phyloP scores from a whole-genome alignment of 306 rosid genomes.

The Datisca glomerata region DNA sequence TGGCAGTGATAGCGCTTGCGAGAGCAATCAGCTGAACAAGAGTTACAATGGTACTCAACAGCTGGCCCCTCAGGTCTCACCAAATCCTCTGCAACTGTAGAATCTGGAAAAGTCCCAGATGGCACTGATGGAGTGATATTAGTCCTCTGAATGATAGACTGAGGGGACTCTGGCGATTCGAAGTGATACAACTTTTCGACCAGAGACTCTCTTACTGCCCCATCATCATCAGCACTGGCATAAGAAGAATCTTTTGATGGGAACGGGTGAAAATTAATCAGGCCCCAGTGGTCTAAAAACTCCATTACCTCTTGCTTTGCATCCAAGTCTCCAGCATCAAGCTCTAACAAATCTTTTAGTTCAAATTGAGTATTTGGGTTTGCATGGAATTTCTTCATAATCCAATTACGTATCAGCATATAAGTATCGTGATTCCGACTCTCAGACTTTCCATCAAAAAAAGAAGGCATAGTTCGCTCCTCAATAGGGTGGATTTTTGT shows the following conservation, averaged over 20 bases:
- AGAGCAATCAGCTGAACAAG: slow-evolving; percentile 93
- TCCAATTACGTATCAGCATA: slow-evolving; percentile 74
- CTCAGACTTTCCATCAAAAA: slow-evolving; percentile 56
- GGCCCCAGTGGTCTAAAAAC: slow-evolving; percentile 89
- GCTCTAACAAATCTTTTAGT: slow-evolving; percentile 61
- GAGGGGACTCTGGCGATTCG: slow-evolving; percentile 42
- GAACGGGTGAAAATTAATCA: slow-evolving; percentile 82
- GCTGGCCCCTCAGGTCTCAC: slow-evolving; percentile 68
- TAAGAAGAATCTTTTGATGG: slow-evolving; percentile 35
- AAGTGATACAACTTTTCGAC: slow-evolving; percentile 67
- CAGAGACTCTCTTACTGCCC: slow-evolving; percentile 34
- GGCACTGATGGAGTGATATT: slow-evolving; percentile 34
- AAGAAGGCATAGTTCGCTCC: slow-evolving; percentile 57
- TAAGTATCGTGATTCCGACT: slow-evolving; percentile 49
- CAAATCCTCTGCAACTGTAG: slow-evolving; percentile 64
- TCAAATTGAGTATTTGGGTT: slow-evolving; percentile 45
- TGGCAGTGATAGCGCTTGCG: slow-evolving; percentile 98
- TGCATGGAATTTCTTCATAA: slow-evolving; percentile 53
- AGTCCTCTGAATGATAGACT: slow-evolving; percentile 40
- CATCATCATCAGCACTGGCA: slow-evolving; percentile 27
- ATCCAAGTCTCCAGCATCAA: slow-evolving; percentile 53
- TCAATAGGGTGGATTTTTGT: slow-evolving; percentile 51
- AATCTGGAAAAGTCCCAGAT: slow-evolving; percentile 71
- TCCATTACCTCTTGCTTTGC: slow-evolving; percentile 82
- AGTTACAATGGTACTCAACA: slow-evolving; percentile 95